These are phyloP conservation scores for Hymenoscyphus linearis DNA, from an alignment of 2,329 filamentous ascomycete species.

Conservation along the genomic window DNA sequence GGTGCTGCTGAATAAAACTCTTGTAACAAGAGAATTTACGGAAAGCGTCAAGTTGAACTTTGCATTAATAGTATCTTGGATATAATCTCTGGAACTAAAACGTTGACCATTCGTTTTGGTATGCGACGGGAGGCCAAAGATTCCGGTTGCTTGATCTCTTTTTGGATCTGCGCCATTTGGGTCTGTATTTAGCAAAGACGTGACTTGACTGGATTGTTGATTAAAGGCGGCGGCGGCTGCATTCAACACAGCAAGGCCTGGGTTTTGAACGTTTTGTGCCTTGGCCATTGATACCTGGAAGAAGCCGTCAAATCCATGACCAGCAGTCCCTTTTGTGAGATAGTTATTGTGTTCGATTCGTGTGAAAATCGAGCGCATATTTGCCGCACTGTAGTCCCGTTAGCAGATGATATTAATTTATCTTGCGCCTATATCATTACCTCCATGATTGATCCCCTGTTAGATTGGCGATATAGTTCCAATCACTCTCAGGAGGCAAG, in stretches of 20 bases:
- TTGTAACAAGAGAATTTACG: slow-evolving; percentile 32
- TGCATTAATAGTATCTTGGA: slow-evolving; percentile 5
- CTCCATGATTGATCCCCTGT: slow-evolving; percentile 42
- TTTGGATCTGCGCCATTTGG: slow-evolving; percentile 4
- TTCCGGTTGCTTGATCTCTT: slow-evolving; percentile 2
- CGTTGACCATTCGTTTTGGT: slow-evolving; percentile 2
- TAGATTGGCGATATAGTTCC: slow-evolving; percentile 35
- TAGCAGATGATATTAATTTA: background rate
- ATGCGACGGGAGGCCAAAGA: slow-evolving; percentile 5
- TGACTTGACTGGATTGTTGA: slow-evolving; percentile 14
- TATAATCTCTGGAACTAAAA: slow-evolving; percentile 6
- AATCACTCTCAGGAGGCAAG: slow-evolving; percentile 39
- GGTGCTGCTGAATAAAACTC: slow-evolving; percentile 34
- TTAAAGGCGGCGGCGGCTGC: slow-evolving; percentile 1
- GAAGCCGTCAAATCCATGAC: slow-evolving; percentile 38
- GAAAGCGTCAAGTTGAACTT: slow-evolving; percentile 9
- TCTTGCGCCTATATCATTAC: background rate
- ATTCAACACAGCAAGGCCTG: slow-evolving; percentile 1
- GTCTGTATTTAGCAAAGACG: slow-evolving; percentile 28
- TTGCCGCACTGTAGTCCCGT: slow-evolving; percentile 18
- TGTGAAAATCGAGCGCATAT: slow-evolving; percentile 39
- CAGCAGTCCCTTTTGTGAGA: slow-evolving; percentile 33
- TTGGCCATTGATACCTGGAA: slow-evolving; percentile 3
- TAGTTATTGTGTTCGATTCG: slow-evolving; percentile 41
- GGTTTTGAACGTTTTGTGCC: slow-evolving; percentile 1